phyloP scores from a whole-genome alignment of 805 yeast species.

The Blastobotrys mokoenaii region DNA sequence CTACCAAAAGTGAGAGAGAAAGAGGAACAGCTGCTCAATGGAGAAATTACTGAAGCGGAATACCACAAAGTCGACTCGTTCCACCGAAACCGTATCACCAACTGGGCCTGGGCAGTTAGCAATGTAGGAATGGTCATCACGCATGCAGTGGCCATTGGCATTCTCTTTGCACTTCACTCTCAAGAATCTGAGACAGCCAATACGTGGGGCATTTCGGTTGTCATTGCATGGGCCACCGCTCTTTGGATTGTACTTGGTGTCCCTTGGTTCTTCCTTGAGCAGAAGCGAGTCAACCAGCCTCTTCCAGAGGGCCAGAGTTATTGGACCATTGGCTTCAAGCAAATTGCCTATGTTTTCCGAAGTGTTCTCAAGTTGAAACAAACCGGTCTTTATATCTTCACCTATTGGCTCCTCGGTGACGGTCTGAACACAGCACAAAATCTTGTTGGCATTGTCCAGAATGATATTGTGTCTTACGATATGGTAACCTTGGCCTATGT shows the following conservation, averaged over 20 bases:
- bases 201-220: constrained; percentile 2
- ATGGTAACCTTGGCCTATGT: constrained; percentile 11
- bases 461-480: constrained; percentile 11
- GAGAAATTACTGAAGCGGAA: constrained; percentile 9
- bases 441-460: constrained; percentile 11
- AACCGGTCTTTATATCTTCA: constrained; percentile 9
- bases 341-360: constrained; percentile 9
- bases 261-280: constrained; percentile 12
- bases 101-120: constrained; percentile 8
- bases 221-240: constrained; percentile 3
- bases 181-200: not conserved
- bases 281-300: constrained; percentile 8
- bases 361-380: constrained; percentile 11
- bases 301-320: constrained; percentile 10
- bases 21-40: constrained; percentile 8
- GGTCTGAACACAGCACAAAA: constrained; percentile 13
- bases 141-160: constrained; percentile 6
- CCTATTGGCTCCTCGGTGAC: constrained; percentile 12
- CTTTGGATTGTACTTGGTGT: constrained; percentile 12
- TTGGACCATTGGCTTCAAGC: constrained; percentile 9
- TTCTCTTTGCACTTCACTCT: constrained; percentile 9
- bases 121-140: constrained; percentile 10
- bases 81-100: constrained; percentile 10
- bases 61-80: constrained; percentile 3
- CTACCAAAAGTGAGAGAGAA: constrained; percentile 12